phyloP scores from a whole-genome alignment of 179 eudicot species.

The Spergularia azorica region DNA sequence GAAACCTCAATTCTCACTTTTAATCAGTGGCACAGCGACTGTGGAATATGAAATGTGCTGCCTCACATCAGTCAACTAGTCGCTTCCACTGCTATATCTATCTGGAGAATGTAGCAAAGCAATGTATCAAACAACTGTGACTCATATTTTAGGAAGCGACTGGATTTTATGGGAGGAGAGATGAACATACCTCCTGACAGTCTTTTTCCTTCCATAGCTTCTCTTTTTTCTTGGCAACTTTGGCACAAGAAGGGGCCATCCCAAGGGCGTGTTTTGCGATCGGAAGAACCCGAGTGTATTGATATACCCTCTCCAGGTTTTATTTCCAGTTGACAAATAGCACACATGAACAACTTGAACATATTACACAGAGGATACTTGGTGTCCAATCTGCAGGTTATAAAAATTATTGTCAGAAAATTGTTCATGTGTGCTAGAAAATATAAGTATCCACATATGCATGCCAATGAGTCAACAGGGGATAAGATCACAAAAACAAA shows the following conservation, averaged over 20 bases:
- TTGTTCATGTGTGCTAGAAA: no score
- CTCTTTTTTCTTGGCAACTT: slow-evolving; percentile 91
- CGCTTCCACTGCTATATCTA: slow-evolving; percentile 82
- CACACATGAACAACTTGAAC: slow-evolving; percentile 95
- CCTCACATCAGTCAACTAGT: slow-evolving; percentile 41
- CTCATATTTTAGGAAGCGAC: no score
- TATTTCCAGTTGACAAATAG: slow-evolving; percentile 89
- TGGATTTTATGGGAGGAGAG: background rate
- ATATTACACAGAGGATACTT: slow-evolving; percentile 92
- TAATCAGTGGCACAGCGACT: slow-evolving; percentile 9
- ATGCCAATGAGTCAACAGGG: background rate
- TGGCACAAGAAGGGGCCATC: slow-evolving; percentile 97
- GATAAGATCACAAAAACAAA: background rate
- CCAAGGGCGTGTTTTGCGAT: slow-evolving; percentile 78
- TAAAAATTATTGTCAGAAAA: slow-evolving; percentile 1
- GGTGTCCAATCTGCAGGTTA: slow-evolving; percentile 70
- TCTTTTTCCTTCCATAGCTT: slow-evolving; percentile 99
- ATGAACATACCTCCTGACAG: slow-evolving; percentile 72
- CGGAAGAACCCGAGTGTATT: slow-evolving; percentile 57
- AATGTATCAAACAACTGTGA: slow-evolving; percentile 11
- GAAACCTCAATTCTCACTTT: slow-evolving; percentile 14
- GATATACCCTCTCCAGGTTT: slow-evolving; percentile 95
- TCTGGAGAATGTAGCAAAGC: slow-evolving; percentile 44
- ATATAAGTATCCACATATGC: background rate
- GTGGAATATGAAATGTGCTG: slow-evolving; percentile 9